A percentile compares a stretch with the other conserved stretches of the same genome.
Conservation (phyloP, 2,329 filamentous ascomycete species). For the Chaetomium sp. region DNA sequence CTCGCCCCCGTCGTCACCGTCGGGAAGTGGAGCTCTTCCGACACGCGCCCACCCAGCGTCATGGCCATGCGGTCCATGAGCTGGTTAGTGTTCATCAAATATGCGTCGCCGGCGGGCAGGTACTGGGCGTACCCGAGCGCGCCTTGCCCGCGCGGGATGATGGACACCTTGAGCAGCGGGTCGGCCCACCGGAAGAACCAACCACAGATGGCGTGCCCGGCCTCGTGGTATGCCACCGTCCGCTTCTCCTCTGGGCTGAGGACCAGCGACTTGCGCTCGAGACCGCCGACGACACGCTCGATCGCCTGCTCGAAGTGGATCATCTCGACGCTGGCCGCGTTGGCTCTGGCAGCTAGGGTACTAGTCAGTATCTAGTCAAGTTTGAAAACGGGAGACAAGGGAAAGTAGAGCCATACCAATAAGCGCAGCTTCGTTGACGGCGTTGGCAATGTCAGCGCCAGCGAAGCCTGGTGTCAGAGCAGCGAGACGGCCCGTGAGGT, state of each 20-base stretch:
- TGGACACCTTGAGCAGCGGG: conserved; percentile 95
- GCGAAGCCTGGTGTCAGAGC: conserved; percentile 95
- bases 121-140: conserved; percentile 97
- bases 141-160: conserved; percentile 93
- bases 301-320: conserved; percentile 95
- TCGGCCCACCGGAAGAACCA: conserved; percentile 98
- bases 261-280: conserved; percentile 96
- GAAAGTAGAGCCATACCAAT: conserved; percentile 67
- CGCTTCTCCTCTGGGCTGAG: conserved; percentile 88
- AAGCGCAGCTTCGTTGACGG: conserved; percentile 94
- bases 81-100: conserved; percentile 93
- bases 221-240: conserved; percentile 65
- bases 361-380: conserved; percentile 45
- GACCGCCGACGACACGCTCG: conserved; percentile 91
- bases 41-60: conserved; percentile 93
- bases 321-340: conserved; percentile 81
- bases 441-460: conserved; percentile 97
- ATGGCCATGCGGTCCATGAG: conserved; percentile 99
- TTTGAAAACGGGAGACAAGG: neutral
- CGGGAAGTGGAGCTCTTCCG: conserved; percentile 94
- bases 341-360: conserved; percentile 78
- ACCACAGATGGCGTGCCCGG: conserved; percentile 95
- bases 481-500: conserved; percentile 83
- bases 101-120: conserved; percentile 86
- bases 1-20: conserved; percentile 93